A percentile compares a stretch with the other conserved stretches of the same genome.
Conservation (phyloP, 169 alveolate species). For the Cryptosporidium bovis region DNA sequence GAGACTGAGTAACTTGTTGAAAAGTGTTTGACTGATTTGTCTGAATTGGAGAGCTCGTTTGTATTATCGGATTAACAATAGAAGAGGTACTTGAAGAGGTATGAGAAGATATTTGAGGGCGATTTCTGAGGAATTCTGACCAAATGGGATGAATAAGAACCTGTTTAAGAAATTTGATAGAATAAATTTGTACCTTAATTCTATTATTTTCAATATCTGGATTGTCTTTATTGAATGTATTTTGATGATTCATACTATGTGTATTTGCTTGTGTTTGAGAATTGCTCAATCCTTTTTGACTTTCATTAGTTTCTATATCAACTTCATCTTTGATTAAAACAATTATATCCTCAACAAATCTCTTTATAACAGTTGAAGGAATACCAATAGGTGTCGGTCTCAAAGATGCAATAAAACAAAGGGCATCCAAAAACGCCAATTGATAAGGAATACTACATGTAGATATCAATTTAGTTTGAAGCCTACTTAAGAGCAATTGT, state of each 20-base stretch:
- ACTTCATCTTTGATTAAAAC: conserved; percentile 56
- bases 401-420: conserved; percentile 60
- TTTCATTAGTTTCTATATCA: conserved; percentile 33
- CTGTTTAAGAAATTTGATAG: conserved; percentile 77
- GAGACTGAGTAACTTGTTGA: neutral
- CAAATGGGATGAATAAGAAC: conserved; percentile 78
- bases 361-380: conserved; percentile 57
- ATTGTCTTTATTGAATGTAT: conserved; percentile 2
- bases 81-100: conserved; percentile 50
- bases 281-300: conserved; percentile 4
- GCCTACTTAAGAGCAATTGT: conserved; percentile 58
- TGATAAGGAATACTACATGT: conserved; percentile 69
- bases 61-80: conserved; percentile 15
- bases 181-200: conserved; percentile 73
- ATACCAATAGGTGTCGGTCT: conserved; percentile 65
- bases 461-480: conserved; percentile 66
- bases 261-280: neutral
- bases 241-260: neutral
- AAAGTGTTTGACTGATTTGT: neutral
- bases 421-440: conserved; percentile 56
- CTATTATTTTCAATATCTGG: conserved; percentile 21
- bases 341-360: conserved; percentile 61
- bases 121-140: conserved; percentile 65
- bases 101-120: conserved; percentile 15
- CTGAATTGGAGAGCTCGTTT: conserved; percentile 3